Evolutionary conservation across 2,329 filamentous ascomycete genomes (phyloP).

Genomic region (Aspergillus felis): DNA sequence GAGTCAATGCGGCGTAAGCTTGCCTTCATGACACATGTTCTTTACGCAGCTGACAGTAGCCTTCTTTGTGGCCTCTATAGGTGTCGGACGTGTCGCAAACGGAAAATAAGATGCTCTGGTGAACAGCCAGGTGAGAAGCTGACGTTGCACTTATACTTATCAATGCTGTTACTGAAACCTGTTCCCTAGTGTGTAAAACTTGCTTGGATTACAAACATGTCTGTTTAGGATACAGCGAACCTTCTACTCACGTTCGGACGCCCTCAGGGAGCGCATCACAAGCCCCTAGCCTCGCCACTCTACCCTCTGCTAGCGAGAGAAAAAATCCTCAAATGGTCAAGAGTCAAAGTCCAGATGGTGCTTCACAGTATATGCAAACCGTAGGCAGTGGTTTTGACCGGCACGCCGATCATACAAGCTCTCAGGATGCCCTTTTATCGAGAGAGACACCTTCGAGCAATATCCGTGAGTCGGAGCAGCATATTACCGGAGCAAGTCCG

Average conservation of each 20-base stretch:
- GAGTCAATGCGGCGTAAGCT: constrained; percentile 72
- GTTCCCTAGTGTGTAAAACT: constrained; percentile 56
- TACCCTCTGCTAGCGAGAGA: constrained; percentile 16
- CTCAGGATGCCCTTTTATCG: constrained; percentile 10
- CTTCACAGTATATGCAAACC: constrained; percentile 7
- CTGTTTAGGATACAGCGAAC: constrained; percentile 64
- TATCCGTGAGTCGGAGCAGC: constrained; percentile 24
- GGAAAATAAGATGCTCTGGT: constrained; percentile 72
- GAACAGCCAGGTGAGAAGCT: constrained; percentile 55
- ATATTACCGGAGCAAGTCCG: constrained; percentile 27
- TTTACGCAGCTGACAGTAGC: constrained; percentile 3
- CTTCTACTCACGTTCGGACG: constrained; percentile 29
- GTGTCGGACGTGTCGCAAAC: constrained; percentile 69
- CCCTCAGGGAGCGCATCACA: constrained; percentile 27
- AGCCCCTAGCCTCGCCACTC: constrained; percentile 14
- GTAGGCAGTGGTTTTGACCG: constrained; percentile 9
- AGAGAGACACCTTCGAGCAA: constrained; percentile 14
- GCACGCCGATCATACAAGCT: constrained; percentile 12
- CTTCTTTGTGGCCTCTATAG: constrained; percentile 35
- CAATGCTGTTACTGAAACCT: not conserved
- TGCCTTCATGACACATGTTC: constrained; percentile 3
- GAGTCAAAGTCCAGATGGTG: constrained; percentile 26
- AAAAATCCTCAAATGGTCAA: constrained; percentile 17
- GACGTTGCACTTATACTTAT: not conserved
- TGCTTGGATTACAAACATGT: constrained; percentile 67